Evolutionary conservation across 768 basidiomycete genomes (phyloP).

Genomic region (Rhizopogon salebrosus): DNA sequence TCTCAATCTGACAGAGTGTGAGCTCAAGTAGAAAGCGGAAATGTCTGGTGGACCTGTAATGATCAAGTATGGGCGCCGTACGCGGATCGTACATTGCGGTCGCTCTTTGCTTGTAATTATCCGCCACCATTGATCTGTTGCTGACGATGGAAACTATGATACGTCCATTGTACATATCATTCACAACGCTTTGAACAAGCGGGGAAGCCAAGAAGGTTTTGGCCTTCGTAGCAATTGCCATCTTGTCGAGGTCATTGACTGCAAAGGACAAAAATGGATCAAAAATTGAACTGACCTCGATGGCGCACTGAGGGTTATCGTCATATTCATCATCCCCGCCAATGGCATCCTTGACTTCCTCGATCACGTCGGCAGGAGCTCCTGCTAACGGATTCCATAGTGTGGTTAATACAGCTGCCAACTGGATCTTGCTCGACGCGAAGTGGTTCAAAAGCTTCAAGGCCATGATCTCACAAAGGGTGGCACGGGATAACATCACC

Average conservation of each 20-base stretch:
- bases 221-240: slow-evolving; percentile 83
- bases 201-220: slow-evolving; percentile 82
- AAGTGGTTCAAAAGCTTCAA: slow-evolving; percentile 80
- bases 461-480: slow-evolving; percentile 83
- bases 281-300: slow-evolving; percentile 74
- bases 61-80: slow-evolving; percentile 71
- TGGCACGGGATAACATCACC: slow-evolving; percentile 67
- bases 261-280: not conserved
- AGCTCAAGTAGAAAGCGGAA: slow-evolving; percentile 1
- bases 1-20: slow-evolving; percentile 48
- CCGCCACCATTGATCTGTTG: slow-evolving; percentile 74
- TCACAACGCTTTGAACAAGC: slow-evolving; percentile 81
- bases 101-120: slow-evolving; percentile 80
- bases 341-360: slow-evolving; percentile 55
- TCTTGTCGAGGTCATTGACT: slow-evolving; percentile 34
- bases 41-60: slow-evolving; percentile 54
- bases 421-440: slow-evolving; percentile 67
- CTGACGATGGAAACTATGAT: slow-evolving; percentile 61
- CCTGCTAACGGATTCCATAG: slow-evolving; percentile 85
- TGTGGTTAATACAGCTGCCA: slow-evolving; percentile 72
- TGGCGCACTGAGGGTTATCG: slow-evolving; percentile 71
- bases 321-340: slow-evolving; percentile 53
- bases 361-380: slow-evolving; percentile 58
- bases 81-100: slow-evolving; percentile 70
- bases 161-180: slow-evolving; percentile 81